Evolutionary conservation across 176 grass and related monocot species (phyloP), one percentile per base, ranked within the genome.

Genomic region (Miscanthus lutarioriparius): DNA sequence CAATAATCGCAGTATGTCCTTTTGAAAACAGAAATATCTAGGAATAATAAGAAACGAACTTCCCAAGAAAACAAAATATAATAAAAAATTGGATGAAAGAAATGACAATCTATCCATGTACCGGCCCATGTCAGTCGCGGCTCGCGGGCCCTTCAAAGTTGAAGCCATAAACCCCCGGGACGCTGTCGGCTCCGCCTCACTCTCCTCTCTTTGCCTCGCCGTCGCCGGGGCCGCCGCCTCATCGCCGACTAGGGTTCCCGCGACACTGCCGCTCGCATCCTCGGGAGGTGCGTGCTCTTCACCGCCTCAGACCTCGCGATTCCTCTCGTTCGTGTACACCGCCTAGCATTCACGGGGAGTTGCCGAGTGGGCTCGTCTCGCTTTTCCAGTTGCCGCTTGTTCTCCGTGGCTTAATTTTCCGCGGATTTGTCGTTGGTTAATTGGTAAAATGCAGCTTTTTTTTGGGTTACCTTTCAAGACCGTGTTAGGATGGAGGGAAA

Each of bases 161-260:
- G 2, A 9, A n/a, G 53, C 53, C 44, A 84, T 81, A 81, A 81
- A 84, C 36, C 64, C 6, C 38, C 59, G 64, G 62, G 27, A 48
- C 27, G 40, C 25, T 39, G 10, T 44, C 74, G 19, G 41, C 65
- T 47, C 39, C 19, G 77, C 39, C 39, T 63, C 41, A 1, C 73
- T 71, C 47, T 74, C 56, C 53, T n/a, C 68, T 32, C 74, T 40
- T 40, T 28, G 49, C 61, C 79, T 69, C 79, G 54, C 62, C 74
- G 38, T 19, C 9, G 28, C 19, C 65, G 74, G 12, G 63, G 37
- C 82, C 56, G 33, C 68, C 43, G 9, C 48, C 73, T 56, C 73
- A 17, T 61, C 44, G 63, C 63, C 83, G 70, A 48, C 56, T 89
- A 89, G 87, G 82, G 82, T 75, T 89, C 22, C 56, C 2, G 64